These are phyloP conservation scores for Moesziomyces sp. DNA, from an alignment of 1,284 basidiomycete genomes.

Conservation along the genomic window DNA sequence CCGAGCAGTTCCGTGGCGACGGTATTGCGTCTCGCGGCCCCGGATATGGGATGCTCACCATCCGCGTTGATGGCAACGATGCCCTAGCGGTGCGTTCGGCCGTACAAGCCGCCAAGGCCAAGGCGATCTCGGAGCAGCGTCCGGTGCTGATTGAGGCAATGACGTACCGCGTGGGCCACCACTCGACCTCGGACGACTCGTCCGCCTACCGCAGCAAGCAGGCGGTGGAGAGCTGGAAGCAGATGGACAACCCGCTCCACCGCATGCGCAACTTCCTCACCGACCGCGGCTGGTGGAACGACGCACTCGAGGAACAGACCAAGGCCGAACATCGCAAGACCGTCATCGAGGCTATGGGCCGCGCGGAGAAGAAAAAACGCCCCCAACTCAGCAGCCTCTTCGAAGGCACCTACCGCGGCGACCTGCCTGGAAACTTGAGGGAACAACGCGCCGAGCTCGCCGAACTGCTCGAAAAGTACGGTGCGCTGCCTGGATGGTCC, in stretches of 20 bases:
- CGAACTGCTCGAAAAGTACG: constrained; percentile 83
- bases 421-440: constrained; percentile 71
- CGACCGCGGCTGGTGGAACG: constrained; percentile 83
- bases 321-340: constrained; percentile 78
- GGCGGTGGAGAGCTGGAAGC: constrained; percentile 59
- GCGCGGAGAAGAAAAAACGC: constrained; percentile 79
- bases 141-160: constrained; percentile 84
- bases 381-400: constrained; percentile 82
- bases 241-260: constrained; percentile 81
- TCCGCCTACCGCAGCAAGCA: constrained; percentile 77
- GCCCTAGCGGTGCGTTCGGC: constrained; percentile 86
- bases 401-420: constrained; percentile 78
- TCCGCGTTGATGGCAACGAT: constrained; percentile 90
- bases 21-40: constrained; percentile 79
- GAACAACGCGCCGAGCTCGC: constrained; percentile 86
- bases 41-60: constrained; percentile 80
- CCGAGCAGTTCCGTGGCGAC: constrained; percentile 78
- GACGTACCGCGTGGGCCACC: constrained; percentile 78
- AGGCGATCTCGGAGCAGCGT: constrained; percentile 78
- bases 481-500: constrained; percentile 82
- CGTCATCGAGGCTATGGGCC: constrained; percentile 81
- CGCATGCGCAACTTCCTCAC: constrained; percentile 84
- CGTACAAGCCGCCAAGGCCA: constrained; percentile 79
- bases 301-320: constrained; percentile 78
- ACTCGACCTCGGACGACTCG: constrained; percentile 93